Evolutionary conservation across 179 eudicot genomes (phyloP).

Genomic region (Gypsophila paniculata): DNA sequence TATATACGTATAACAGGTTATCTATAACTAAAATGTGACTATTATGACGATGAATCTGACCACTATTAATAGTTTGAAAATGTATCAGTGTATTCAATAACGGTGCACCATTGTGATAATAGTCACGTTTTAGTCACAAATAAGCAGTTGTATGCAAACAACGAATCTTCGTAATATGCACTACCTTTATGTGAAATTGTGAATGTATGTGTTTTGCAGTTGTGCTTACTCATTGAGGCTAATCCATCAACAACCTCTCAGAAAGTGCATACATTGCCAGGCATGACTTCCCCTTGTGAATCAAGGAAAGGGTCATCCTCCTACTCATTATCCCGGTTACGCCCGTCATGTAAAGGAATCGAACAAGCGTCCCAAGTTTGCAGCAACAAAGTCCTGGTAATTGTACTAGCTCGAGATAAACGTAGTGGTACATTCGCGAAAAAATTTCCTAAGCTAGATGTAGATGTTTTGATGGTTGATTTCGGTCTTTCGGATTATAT

Average conservation of each 20-base stretch:
- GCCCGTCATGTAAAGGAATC: background rate
- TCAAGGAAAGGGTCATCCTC: conserved; percentile 19
- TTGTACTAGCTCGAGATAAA: background rate
- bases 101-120: too few species aligned
- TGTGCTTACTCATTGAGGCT: conserved; percentile 15
- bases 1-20: too few species aligned
- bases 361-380: background rate
- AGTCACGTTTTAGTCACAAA: too few species aligned
- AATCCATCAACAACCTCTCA: conserved; percentile 12
- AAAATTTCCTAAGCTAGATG: background rate
- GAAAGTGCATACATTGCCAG: background rate
- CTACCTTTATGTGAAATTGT: too few species aligned
- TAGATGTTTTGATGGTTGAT: background rate
- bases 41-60: too few species aligned
- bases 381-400: conserved; percentile 19
- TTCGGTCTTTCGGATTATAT: background rate
- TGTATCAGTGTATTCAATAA: too few species aligned
- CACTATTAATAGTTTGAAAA: too few species aligned
- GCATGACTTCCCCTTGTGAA: background rate
- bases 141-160: background rate
- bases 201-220: conserved; percentile 12
- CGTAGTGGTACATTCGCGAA: background rate
- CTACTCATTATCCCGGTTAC: conserved; percentile 21
- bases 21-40: too few species aligned
- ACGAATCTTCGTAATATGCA: background rate